Base-by-base conservation (phyloP, 2,329 filamentous ascomycete genomes). In the Myriangium duriaei region DNA sequence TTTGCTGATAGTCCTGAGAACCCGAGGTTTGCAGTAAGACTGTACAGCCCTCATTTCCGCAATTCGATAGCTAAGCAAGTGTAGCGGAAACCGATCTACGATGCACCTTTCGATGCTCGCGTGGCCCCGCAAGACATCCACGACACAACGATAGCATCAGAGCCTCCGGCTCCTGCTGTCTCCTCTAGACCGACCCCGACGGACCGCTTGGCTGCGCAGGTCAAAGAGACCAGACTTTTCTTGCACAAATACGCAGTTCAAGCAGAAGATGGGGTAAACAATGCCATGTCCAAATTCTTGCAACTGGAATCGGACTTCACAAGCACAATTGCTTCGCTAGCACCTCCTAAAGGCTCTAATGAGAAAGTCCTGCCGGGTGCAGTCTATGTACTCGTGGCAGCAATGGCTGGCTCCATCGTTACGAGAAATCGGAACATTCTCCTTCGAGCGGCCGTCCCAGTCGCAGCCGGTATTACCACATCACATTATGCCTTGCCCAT, bases 371-470 rank as follows among this genome's bases (percentile, higher is more conserved):
- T 96, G 63, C 91, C 91, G 21, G 88, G 88, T 16, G 70, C 77
- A 42, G 76, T 96, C 49, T 96, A 96, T 64, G 86, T 96, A 32
- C 73, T 95, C 18, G 87, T 98, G 33, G 80, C 87, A 30, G 79
- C 84, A 51, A 95, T 98, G 87, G 84, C 91, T 24, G 91, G 88
- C 50, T 86, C 77, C 60, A 96, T 98, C 57, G 68, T 95, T 39
- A 76, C 83, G 39, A 77, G 88, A 46, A 92, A 93, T 68, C 78
- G 88, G 51, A 87, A 81, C 60, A 71, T 96, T 45, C 59, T 94
- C 45, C 66, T 98, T 38, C 78, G 91, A 49, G 77, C 79, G 38
- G 68, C 78, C 2, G 71, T 82, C 2, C 91, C 91, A 9, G 61
- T 88, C 34, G 77, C 79, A 13, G 75, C 95, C 30, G 91, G 87